phyloP scores from a whole-genome alignment of 1,284 basidiomycete genomes.

The Tetrapyrgos nigripes region DNA sequence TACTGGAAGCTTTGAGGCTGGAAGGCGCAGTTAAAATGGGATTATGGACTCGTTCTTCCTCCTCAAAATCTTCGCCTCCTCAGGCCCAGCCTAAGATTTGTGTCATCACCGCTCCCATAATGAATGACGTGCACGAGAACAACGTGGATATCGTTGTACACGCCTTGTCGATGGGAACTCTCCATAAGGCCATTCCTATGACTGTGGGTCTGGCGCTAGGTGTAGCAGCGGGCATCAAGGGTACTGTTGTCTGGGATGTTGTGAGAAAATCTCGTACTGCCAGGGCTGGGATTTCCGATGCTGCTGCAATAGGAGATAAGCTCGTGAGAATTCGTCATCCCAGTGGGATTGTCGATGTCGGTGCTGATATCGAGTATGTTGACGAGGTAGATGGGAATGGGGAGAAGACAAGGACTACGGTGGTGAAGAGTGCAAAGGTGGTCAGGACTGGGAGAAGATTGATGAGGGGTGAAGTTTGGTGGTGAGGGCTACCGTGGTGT shows the following conservation, averaged over 20 bases:
- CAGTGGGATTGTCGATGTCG: constrained; percentile 70
- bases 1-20: constrained; percentile 62
- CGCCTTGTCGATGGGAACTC: constrained; percentile 74
- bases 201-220: constrained; percentile 77
- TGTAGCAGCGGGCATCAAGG: constrained; percentile 61
- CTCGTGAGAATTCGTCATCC: constrained; percentile 65
- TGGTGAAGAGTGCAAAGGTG: constrained; percentile 66
- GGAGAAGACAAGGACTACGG: too few species aligned
- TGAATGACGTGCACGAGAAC: constrained; percentile 29
- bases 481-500: too few species aligned
- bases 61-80: too few species aligned
- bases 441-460: constrained; percentile 70
- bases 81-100: constrained; percentile 79
- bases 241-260: constrained; percentile 59
- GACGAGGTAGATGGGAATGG: constrained; percentile 31
- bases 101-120: constrained; percentile 50
- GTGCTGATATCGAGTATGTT: constrained; percentile 52
- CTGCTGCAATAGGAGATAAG: constrained; percentile 21
- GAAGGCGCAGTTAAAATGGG: constrained; percentile 68
- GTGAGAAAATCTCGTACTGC: constrained; percentile 26
- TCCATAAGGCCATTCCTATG: constrained; percentile 79
- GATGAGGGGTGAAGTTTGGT: constrained; percentile 75
- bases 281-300: neutral
- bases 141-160: constrained; percentile 62
- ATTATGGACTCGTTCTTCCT: constrained; percentile 59